Evolutionary conservation across 148 eudicot genomes (phyloP), one percentile per base, ranked within the genome.

Genomic region (Rhododendron mucronatum): DNA sequence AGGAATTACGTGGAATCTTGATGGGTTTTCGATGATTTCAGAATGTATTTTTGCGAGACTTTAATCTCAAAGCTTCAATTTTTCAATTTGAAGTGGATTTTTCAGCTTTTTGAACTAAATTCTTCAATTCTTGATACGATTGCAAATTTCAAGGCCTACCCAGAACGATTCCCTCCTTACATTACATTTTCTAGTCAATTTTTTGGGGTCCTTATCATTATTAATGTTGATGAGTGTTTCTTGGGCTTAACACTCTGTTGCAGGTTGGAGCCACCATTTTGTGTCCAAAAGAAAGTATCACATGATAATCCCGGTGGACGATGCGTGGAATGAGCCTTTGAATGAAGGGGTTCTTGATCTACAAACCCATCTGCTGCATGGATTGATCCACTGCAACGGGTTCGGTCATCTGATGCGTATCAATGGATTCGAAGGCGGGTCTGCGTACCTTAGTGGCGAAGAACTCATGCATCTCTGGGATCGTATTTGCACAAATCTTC

Each of bases 381-480:
- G 35, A 33, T 33, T 33, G 35, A 33, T 33, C 35, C 35, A 33
- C 35, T 33, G 35, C 35, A 33, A 33, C 35, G 35, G 35, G 35
- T 33, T 33, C 35, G 35, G 35, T 33, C 35, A 33, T 33, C 35
- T 33, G 35, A 33, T 33, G 1, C 35, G 35, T 33, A 33, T 33
- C 35, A 33, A 33, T 33, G 35, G 35, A 33, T 33, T 33, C 35
- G 35, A 33, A 33, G 35, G 35, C 1, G 35, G 35, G 35, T 33
- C 35, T 33, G 35, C 35, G 1, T 33, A 33, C 35, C 35, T 33
- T 13, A 79, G 87, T 33, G 99, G 99, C 80, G 89, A 35, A 89
- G 96, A 95, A 71, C 85, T 95, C 78, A 96, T 96, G 98, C 93
- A 93, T 86, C 88, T 96, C 8, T 96, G 98, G 98, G 99, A 95